Evolutionary conservation across 371 early-diverging fungal species (phyloP).

Genomic region (Apophysomyces variabilis): DNA sequence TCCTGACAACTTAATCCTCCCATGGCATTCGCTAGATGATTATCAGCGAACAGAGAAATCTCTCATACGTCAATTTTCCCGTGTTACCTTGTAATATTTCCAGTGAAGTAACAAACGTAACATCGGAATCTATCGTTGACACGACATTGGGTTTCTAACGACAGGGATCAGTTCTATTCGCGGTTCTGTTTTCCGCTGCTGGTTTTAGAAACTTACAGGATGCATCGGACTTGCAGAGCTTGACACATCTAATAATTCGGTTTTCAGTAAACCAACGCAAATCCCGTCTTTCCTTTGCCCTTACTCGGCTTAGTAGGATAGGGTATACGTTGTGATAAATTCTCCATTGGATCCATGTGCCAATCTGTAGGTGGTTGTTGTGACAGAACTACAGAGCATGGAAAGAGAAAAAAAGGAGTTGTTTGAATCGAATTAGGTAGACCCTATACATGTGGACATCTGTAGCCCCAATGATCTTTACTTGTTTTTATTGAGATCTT

Average conservation of each 20-base stretch:
- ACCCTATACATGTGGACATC: no score
- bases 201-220: not conserved
- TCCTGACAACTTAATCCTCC: not conserved
- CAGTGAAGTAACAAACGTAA: slow-evolving; percentile 17
- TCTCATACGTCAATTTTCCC: not conserved
- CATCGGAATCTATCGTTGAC: slow-evolving; percentile 15
- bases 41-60: not conserved
- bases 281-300: not conserved
- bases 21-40: not conserved
- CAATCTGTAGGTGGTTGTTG: not conserved
- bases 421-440: no score
- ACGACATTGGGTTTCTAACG: not conserved
- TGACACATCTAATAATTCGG: not conserved
- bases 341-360: slow-evolving; percentile 12
- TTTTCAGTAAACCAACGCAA: not conserved
- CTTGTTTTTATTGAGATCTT: not conserved
- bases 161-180: not conserved
- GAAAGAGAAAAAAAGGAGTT: no score
- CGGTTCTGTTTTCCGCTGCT: not conserved
- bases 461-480: no score
- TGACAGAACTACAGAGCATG: slow-evolving; percentile 4
- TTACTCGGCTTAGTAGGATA: slow-evolving; percentile 17
- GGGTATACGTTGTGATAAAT: slow-evolving; percentile 16
- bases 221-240: not conserved
- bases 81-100: slow-evolving; percentile 20